phyloP scores from a whole-genome alignment of 257 asterid species.

The Solanum piurae region DNA sequence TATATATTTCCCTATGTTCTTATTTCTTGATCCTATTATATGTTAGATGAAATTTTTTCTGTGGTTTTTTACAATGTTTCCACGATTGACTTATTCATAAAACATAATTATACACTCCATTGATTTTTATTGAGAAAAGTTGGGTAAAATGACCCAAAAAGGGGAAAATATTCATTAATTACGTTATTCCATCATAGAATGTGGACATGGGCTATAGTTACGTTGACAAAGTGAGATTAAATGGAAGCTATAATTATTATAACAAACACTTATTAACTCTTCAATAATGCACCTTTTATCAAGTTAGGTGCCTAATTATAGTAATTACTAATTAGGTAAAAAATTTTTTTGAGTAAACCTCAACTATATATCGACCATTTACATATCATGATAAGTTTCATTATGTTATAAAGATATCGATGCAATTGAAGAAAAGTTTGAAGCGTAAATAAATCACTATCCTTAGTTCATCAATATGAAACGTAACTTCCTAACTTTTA shows the following conservation, averaged over 20 bases:
- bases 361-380: not conserved
- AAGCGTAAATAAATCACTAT: not conserved
- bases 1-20: not conserved
- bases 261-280: not conserved
- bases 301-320: not conserved
- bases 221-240: not conserved
- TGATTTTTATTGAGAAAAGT: not conserved
- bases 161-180: not conserved
- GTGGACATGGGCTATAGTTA: not conserved
- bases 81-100: not conserved
- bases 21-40: not conserved
- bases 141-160: not conserved
- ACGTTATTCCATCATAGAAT: not conserved
- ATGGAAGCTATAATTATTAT: not conserved
- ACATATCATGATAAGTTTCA: not conserved
- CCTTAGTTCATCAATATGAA: not conserved
- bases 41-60: not conserved
- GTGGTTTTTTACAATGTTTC: not conserved
- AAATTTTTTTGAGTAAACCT: not conserved
- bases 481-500: not conserved
- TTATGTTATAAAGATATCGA: not conserved
- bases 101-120: not conserved
- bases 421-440: not conserved
- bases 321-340: not conserved
- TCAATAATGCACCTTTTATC: not conserved